Base-by-base conservation (phyloP, 768 basidiomycete species). In the Suillus lakei region DNA sequence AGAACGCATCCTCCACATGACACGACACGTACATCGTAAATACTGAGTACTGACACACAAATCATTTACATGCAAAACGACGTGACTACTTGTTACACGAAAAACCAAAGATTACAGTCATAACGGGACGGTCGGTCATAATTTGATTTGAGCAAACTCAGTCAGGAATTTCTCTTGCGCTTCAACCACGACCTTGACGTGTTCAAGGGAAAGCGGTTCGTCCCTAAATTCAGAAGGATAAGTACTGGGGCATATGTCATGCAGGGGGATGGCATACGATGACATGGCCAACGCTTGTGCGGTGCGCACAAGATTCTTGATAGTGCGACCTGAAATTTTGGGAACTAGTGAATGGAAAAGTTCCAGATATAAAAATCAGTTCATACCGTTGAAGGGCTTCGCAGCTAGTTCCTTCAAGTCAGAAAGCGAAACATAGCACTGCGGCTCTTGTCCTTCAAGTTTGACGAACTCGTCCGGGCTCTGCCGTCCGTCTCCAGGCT, bases 271-370 rank as follows among this genome's bases (percentile, higher is more conserved):
- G 4, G 65, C 73, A 34, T 44, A 75, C 74, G 50, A 44, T 15
- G 73, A 68, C 2, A 75, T 60, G 5, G 76, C 72, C 23, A 77
- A 68, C 5, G 76, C 73, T 58, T 76, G 74, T 4, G 77, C 74
- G 7, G 76, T 77, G 5, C 77, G 69, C 34, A 77, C 76, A 44
- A 73, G 64, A 43, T 77, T 77, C 70, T 77, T 77, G 68, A 76
- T 77, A 2, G 69, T 70, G 4, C 72, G 67, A 12, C 76, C 74
- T 70, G 30, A 30, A 46, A 13, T 39, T 58, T 15, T n/a, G 16
- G 18, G 28, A 12, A 26, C 5, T 26, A 26, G 26, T 41, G 15
- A 59, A 28, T 12, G 28, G 48, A 32, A 41, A 55, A 2, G 5
- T 12, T 13, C 6, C 18, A 32, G 15, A 2, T 56, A 34, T 16